Evolutionary conservation across 2,329 filamentous ascomycete species (phyloP).

Genomic region (Ilyonectria sp.): DNA sequence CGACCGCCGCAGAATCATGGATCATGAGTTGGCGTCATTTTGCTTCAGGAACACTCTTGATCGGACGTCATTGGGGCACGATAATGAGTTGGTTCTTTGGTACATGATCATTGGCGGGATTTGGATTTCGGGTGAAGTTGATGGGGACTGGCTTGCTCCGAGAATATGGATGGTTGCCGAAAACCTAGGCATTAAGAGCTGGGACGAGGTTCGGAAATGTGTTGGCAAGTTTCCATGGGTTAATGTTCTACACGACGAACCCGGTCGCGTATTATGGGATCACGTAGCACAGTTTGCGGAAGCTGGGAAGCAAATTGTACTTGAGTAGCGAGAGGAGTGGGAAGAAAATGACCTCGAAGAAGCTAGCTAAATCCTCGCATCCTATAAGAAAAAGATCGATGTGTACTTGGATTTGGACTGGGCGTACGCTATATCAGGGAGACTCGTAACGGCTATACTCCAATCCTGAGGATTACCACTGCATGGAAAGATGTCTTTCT

Average conservation of each 20-base stretch:
- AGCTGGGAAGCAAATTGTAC: background rate
- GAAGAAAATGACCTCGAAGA: background rate
- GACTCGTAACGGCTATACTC: no score
- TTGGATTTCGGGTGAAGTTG: constrained; percentile 23
- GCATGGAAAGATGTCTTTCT: background rate
- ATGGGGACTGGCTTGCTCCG: constrained; percentile 15
- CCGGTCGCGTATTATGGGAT: constrained; percentile 30
- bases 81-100: constrained; percentile 28
- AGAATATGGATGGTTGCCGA: background rate
- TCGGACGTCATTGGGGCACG: background rate
- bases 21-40: constrained; percentile 7
- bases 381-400: no score
- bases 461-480: background rate
- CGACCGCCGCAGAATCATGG: constrained; percentile 20
- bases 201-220: constrained; percentile 20
- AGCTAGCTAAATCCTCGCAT: background rate
- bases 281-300: constrained; percentile 25
- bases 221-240: constrained; percentile 34
- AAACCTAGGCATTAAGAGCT: constrained; percentile 13
- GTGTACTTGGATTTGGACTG: no score
- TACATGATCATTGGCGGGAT: constrained; percentile 26
- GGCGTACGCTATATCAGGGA: no score
- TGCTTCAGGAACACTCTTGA: constrained; percentile 11
- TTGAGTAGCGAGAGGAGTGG: background rate
- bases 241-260: constrained; percentile 24